Base-by-base conservation (phyloP, 257 asterid genomes). In the Jacaranda copaia region DNA sequence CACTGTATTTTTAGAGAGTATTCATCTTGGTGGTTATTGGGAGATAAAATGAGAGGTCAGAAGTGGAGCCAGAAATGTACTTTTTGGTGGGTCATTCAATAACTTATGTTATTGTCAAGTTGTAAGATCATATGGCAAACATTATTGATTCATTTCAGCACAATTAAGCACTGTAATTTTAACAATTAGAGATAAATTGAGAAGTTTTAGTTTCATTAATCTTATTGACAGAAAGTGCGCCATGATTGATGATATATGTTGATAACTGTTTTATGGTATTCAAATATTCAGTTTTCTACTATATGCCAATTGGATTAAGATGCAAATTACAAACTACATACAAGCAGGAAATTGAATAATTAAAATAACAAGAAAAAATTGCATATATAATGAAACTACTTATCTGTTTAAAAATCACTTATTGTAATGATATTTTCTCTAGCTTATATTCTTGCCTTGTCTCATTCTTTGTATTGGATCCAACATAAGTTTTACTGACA, bases 31-130 rank as follows among this genome's bases (percentile, higher is more conserved):
- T 66, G 59, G 79, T 67, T 73, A 65, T 7, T 49, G 61, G 36
- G 67, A 68, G 73, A 43, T n/a, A 45, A 32, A 53, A 42, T 15
- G 72, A 16, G 46, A 46, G 63, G 59, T 58, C 76, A 77, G 56
- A 46, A 5, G 55, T 76, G 43, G 20, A 42, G 38, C 32, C 8
- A 9, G 67, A 58, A 58, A 38, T 13, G 14, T 25, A 25, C 2
- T 38, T 19, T 51, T 57, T 5, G 36, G 64, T 70, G 45, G 18
- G 19, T 38, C 15, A 10, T 8, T 18, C 7, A 52, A 8, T 42
- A 15, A n/a, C 42, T 45, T 32, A 4, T 61, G 67, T 76, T 3
- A 45, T 7, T 39, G 9, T 48, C 14, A 45, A 67, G 70, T 56
- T 67, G 20, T 15, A 67, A 57, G 53, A 43, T 76, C 39, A 45